Evolutionary conservation across 129 eudicot genomes (phyloP).

Genomic region (Lactuca saligna): DNA sequence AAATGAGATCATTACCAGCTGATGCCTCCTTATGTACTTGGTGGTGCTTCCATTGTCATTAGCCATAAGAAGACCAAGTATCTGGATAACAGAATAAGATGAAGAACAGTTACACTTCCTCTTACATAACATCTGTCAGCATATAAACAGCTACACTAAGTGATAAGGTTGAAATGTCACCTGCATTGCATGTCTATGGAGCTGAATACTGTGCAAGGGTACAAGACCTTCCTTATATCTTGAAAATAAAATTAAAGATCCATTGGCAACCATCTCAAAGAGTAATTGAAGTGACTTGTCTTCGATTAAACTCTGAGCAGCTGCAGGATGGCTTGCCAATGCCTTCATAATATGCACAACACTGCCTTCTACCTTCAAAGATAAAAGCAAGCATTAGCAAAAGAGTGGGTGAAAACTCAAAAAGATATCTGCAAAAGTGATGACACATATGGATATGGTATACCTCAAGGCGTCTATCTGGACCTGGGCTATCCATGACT

Average conservation of each 20-base stretch:
- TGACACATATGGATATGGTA: background rate
- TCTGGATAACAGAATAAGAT: slow-evolving; percentile 45
- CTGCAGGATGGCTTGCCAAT: slow-evolving; percentile 82
- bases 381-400: background rate
- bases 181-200: slow-evolving; percentile 99
- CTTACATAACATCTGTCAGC: background rate
- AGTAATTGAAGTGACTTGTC: slow-evolving; percentile 87
- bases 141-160: background rate
- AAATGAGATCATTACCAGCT: slow-evolving; percentile 53
- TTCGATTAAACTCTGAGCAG: slow-evolving; percentile 95
- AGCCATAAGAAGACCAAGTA: slow-evolving; percentile 88
- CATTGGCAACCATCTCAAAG: slow-evolving; percentile 95
- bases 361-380: slow-evolving; percentile 84
- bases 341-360: slow-evolving; percentile 99
- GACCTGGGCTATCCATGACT: slow-evolving; percentile 31
- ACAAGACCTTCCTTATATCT: slow-evolving; percentile 75
- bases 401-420: background rate
- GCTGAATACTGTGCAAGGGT: slow-evolving; percentile 91
- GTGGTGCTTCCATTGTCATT: slow-evolving; percentile 96
- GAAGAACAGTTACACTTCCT: background rate
- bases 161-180: slow-evolving; percentile 28
- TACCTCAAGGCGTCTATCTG: slow-evolving; percentile 84
- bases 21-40: slow-evolving; percentile 85
- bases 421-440: background rate
- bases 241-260: slow-evolving; percentile 67